Evolutionary conservation across 169 alveolate genomes (phyloP).

Genomic region (Neospora caninum): DNA sequence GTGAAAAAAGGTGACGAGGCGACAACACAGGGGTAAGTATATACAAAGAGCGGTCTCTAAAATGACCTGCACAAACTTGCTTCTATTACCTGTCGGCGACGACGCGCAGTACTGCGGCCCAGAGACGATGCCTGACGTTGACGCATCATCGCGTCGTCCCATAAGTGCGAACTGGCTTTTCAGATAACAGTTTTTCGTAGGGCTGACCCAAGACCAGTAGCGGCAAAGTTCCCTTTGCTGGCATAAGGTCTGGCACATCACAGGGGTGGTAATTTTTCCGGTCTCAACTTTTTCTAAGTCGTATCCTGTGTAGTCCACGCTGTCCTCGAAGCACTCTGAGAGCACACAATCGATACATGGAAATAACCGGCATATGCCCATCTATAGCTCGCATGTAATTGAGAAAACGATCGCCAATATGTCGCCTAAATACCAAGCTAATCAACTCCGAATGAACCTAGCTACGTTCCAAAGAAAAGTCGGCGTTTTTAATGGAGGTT

Average conservation of each 20-base stretch:
- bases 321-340: constrained; percentile 41
- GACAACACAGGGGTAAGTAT: no score
- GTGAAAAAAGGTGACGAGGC: no score
- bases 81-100: neutral
- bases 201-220: constrained; percentile 39
- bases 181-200: constrained; percentile 38
- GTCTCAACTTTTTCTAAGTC: constrained; percentile 59
- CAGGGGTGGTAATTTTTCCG: constrained; percentile 25
- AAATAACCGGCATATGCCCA: neutral
- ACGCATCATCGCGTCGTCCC: constrained; percentile 52
- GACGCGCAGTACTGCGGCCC: constrained; percentile 12
- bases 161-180: constrained; percentile 28
- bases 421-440: neutral
- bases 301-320: constrained; percentile 50
- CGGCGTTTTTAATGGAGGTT: no score
- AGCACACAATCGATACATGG: neutral
- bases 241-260: constrained; percentile 50
- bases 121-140: neutral
- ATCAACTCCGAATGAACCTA: no score
- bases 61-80: neutral
- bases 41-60: no score
- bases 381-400: neutral
- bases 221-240: constrained; percentile 32
- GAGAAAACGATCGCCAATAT: neutral
- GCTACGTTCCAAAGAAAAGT: no score